Evolutionary conservation across 2,329 filamentous ascomycete species (phyloP), one percentile per base, ranked within the genome.

Genomic region (Canariomyces notabilis): DNA sequence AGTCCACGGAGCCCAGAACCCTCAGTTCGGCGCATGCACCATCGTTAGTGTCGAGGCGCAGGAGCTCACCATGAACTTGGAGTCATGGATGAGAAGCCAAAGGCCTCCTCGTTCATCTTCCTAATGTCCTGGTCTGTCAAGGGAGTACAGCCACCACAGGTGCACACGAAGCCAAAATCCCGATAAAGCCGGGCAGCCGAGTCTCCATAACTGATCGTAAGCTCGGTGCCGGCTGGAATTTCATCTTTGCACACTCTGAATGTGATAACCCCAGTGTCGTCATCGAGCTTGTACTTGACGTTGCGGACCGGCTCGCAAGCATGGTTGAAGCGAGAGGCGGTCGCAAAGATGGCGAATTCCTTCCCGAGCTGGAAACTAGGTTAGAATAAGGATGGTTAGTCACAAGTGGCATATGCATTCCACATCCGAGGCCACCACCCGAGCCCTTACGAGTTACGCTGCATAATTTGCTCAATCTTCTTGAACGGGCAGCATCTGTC

Each of bases 311-410:
- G 65, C 2, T 53, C 48, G 55, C 79, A 82, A 0, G 76, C 71
- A 56, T 82, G 79, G 57, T 82, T 82, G 62, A 82, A 80, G 2
- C 77, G 68, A 0, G 76, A 72, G 0, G 72, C 74, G 5, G 76
- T 63, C 1, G 72, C 65, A 46, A 78, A 79, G 2, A 80, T 68
- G 0, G 66, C 69, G 6, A 59, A 54, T 3, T 54, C 52, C 3
- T 9, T 29, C 1, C 48, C 44, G 1, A 23, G 33, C 7, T 49
- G 42, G 41, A 63, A 63, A 11, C 61, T 64, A 42, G 48, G n/a
- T n/a, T n/a, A n/a, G n/a, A n/a, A n/a, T n/a, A n/a, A n/a, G n/a
- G n/a, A n/a, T n/a, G n/a, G n/a, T n/a, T n/a, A n/a, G n/a, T n/a
- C n/a, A n/a, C n/a, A n/a, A n/a, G n/a, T n/a, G n/a, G n/a, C n/a